Evolutionary conservation across 345 rosid species (phyloP).

Genomic region (Dipteronia dyeriana): DNA sequence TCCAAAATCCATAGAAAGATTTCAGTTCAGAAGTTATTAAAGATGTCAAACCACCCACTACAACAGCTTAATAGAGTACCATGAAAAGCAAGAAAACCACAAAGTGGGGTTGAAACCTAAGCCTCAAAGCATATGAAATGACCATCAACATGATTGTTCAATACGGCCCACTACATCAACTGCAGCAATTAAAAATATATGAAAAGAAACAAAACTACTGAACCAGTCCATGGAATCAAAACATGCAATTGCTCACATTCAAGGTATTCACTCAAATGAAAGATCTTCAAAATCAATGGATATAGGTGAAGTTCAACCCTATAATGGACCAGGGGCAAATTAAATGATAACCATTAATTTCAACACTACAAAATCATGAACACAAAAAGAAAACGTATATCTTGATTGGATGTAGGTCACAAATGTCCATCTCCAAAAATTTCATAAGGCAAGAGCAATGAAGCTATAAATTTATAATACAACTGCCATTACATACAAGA

Average conservation of each 20-base stretch:
- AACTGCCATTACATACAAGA: neutral
- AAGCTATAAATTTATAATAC: neutral
- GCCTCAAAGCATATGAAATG: conserved; percentile 4
- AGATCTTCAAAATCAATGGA: neutral
- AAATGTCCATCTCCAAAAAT: neutral
- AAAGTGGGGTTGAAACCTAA: neutral
- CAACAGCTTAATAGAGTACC: neutral
- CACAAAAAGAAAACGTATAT: neutral
- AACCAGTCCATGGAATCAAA: neutral
- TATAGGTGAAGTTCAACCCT: neutral
- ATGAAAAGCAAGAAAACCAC: neutral
- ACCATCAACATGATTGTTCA: neutral
- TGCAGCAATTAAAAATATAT: neutral
- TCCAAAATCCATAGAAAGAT: neutral
- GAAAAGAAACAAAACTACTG: neutral
- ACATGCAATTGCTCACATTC: neutral
- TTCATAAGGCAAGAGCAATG: neutral
- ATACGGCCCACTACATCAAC: neutral
- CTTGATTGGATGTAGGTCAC: neutral
- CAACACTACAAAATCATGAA: conserved; percentile 1
- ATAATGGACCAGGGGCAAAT: neutral
- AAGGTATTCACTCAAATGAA: neutral
- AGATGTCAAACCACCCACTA: conserved; percentile 23
- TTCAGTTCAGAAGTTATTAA: neutral
- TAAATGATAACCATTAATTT: neutral